Evolutionary conservation across 2,329 filamentous ascomycete species (phyloP), one percentile per base, ranked within the genome.

Genomic region (Biscogniauxia mediterranea): DNA sequence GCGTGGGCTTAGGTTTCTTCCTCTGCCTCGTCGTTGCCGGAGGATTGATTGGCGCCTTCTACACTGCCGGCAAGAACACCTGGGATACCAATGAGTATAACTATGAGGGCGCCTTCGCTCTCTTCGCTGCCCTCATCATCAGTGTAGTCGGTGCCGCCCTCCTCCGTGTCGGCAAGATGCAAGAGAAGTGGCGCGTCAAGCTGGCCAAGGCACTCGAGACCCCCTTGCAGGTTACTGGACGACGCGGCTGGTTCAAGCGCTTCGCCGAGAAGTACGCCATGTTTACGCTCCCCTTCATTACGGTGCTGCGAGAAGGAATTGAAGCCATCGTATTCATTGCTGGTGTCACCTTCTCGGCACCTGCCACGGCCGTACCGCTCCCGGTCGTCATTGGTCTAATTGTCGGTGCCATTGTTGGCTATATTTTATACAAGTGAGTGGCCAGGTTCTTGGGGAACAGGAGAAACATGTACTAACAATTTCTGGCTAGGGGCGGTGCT

Each of bases 251-350:
- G 70, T 56, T 93, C 64, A 89, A 89, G 76, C 77, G 79, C 59
- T 90, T 85, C 78, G 76, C 81, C 20, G 89, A 93, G 74, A 92
- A 90, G 74, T 95, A 96, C 72, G 86, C 88, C 71, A 92, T 96
- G 89, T 95, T 96, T 74, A 76, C 91, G 53, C 79, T 96, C 58
- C 93, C 93, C 0, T 96, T 96, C 76, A 83, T 96, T 72, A 96
- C 92, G 0, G 89, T 95, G n/a, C 78, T 96, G 15, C 83, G 93
- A 42, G 92, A 96, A 74, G 93, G 92, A 2, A 84, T 96, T 28
- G 93, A 97, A 74, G 91, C 90, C 0, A 89, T 96, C 42, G 85
- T 96, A 23, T 96, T 96, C 74, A 87, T 96, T 57, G 91, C 91
- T 17, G 93, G 92, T 20, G 92, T 97, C 4, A 89, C 89, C 2